Percentiles rank a stretch among this genome's conserved stretches.
Evolutionary conservation across 2,329 filamentous ascomycete species (phyloP).

Genomic region (Ophiostoma triangulosporum): DNA sequence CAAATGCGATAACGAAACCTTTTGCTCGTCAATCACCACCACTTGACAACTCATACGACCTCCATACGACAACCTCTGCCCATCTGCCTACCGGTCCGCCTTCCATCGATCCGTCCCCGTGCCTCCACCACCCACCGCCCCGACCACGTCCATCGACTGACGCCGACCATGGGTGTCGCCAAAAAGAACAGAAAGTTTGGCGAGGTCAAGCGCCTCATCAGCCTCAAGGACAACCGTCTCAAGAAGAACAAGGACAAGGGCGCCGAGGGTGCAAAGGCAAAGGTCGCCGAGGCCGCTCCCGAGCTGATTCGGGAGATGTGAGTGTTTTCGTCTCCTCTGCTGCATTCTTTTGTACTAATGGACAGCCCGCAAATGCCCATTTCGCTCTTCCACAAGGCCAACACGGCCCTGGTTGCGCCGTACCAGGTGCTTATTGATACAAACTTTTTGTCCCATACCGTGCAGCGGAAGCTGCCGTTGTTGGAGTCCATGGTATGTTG

Average conservation of each 20-base stretch:
- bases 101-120: background rate
- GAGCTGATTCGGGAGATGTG: slow-evolving; percentile 15
- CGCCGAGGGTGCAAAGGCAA: slow-evolving; percentile 32
- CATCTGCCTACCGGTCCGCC: background rate
- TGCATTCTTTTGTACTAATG: background rate
- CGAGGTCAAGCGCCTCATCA: slow-evolving; percentile 63
- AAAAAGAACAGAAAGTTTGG: slow-evolving; percentile 92
- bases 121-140: background rate
- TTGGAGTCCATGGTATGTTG: slow-evolving; percentile 61
- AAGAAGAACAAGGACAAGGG: slow-evolving; percentile 64
- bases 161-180: slow-evolving; percentile 72
- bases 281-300: slow-evolving; percentile 20
- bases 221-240: slow-evolving; percentile 64
- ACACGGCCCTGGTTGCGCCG: slow-evolving; percentile 15
- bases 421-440: slow-evolving; percentile 17
- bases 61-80: background rate
- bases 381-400: slow-evolving; percentile 17
- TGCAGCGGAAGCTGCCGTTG: slow-evolving; percentile 74
- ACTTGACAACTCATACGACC: background rate
- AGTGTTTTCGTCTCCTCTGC: background rate
- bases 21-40: background rate
- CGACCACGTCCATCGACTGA: too few relatives aligned
- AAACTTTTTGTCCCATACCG: slow-evolving; percentile 82
- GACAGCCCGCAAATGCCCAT: slow-evolving; percentile 14
- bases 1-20: background rate